Evolutionary conservation across 352 stramenopile species (phyloP).

Genomic region (Elongisporangium undulatum): DNA sequence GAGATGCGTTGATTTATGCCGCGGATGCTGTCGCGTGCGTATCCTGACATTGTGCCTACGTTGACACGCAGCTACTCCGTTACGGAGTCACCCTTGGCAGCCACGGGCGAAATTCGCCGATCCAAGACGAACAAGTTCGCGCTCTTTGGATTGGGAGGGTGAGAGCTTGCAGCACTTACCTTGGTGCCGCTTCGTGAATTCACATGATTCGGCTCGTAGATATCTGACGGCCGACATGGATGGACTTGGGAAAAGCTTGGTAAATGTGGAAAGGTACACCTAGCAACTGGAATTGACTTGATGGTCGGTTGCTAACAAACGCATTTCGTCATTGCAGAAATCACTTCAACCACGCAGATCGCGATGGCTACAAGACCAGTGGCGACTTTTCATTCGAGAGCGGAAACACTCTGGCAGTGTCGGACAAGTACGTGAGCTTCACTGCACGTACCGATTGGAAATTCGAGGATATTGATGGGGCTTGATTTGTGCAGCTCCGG

Average conservation of each 20-base stretch:
- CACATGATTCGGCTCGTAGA: constrained; percentile 8
- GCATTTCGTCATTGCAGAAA: neutral
- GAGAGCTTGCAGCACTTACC: no score
- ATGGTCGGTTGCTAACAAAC: neutral
- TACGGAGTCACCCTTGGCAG: constrained; percentile 37
- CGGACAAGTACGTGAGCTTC: constrained; percentile 54
- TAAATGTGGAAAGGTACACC: constrained; percentile 33
- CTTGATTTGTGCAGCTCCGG: constrained; percentile 26
- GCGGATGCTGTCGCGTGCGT: neutral
- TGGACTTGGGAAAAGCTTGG: constrained; percentile 12
- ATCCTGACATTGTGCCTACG: neutral
- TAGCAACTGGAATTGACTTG: neutral
- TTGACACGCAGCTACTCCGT: constrained; percentile 32
- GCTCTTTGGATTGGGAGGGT: constrained; percentile 68
- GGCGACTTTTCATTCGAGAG: constrained; percentile 61
- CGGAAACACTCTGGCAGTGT: constrained; percentile 50
- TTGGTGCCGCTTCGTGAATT: no score
- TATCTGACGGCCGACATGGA: constrained; percentile 35
- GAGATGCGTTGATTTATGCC: constrained; percentile 1
- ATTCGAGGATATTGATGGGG: neutral
- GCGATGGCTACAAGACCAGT: constrained; percentile 57
- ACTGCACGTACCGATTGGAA: neutral
- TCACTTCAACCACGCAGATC: neutral
- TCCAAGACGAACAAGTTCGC: constrained; percentile 40
- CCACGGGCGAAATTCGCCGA: constrained; percentile 52